Evolutionary conservation across 306 rosid species (phyloP), one percentile per base, ranked within the genome.

Genomic region (Corylus heterophylla): DNA sequence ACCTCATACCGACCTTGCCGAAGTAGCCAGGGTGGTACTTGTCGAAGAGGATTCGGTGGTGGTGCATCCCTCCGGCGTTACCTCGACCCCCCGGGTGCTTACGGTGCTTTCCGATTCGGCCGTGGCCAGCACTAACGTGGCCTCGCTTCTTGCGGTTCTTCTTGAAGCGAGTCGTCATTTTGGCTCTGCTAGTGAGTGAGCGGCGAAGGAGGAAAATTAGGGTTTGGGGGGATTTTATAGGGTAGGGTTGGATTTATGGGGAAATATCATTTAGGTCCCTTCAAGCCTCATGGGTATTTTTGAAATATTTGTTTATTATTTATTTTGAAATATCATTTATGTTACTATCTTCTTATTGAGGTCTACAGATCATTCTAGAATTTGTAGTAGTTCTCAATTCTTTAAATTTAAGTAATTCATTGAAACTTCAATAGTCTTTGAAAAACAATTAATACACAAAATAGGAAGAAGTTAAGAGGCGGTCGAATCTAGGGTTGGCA

Each of bases 1-100:
- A 91, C 14, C 96, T 87, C 96, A 91, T 91, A 0, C 96, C 96
- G 0, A 91, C 96, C 75, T 91, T 91, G 0, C 96, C 96, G 80
- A 91, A 91, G 77, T 83, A 91, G 5, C 96, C 96, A 0, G 96
- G 96, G 14, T 91, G 96, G 88, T 91, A 91, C 78, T 91, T 91
- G 85, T 91, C 96, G 86, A 91, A 91, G 78, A 91, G 93, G 86
- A 91, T 91, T 5, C 96, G 87, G 75, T 91, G 96, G 79, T 91
- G 96, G 77, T 91, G 96, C 96, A 91, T 87, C 12, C 96, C 96
- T 50, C 96, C 96, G 51, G 96, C 96, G 86, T 91, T 91, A 25
- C 96, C 96, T 0, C 96, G 83, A 49, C 96, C 96, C 2, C 93
- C 92, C 0, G 96, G 96, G 1, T 91, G 96, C 88, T 91, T 91